Evolutionary conservation across 257 asterid genomes (phyloP).

Genomic region (Vinca minor): DNA sequence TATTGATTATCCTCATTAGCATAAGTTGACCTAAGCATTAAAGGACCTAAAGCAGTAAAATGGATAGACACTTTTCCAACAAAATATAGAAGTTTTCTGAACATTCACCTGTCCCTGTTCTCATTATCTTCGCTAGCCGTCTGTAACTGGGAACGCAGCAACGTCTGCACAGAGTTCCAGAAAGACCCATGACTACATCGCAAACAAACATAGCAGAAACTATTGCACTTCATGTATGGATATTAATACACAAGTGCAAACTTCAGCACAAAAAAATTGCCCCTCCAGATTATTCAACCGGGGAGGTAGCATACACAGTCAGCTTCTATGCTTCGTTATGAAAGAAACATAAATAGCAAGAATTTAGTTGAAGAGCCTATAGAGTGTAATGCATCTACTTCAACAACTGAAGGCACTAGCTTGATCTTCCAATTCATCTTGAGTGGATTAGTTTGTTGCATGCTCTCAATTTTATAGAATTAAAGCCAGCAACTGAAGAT

Average conservation of each 20-base stretch:
- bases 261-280: too few species aligned
- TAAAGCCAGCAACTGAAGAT: neutral
- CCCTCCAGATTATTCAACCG: neutral
- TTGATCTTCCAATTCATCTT: neutral
- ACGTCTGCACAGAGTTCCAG: constrained; percentile 50
- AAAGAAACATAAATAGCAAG: neutral
- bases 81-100: too few species aligned
- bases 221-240: neutral
- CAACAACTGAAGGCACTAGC: neutral
- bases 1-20: neutral
- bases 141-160: constrained; percentile 77
- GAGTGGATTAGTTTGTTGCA: neutral
- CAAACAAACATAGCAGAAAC: neutral
- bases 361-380: neutral
- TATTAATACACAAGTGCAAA: neutral
- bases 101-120: constrained; percentile 57
- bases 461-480: neutral
- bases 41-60: neutral
- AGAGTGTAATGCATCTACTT: neutral
- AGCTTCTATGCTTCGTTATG: too few species aligned
- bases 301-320: neutral
- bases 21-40: neutral
- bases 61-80: neutral
- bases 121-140: constrained; percentile 80
- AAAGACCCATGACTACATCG: constrained; percentile 4